phyloP scores from a whole-genome alignment of 257 asterid genomes.

The Nicotiana attenuata region DNA sequence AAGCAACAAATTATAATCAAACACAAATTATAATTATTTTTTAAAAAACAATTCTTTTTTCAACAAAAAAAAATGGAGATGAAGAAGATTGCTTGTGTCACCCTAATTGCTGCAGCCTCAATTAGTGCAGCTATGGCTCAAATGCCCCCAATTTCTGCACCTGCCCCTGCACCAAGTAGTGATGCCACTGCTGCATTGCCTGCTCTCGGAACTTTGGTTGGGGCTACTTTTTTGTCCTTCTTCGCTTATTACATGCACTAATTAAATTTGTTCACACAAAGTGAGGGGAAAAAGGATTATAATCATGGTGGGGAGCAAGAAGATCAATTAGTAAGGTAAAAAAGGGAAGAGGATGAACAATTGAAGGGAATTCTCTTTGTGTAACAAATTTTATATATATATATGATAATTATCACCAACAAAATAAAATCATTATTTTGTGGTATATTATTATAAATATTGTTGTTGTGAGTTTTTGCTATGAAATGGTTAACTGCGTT shows the following conservation, averaged over 20 bases:
- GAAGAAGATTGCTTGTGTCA: slow-evolving; percentile 36
- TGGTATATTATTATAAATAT: neutral
- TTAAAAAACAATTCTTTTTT: neutral
- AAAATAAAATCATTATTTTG: slow-evolving; percentile 9
- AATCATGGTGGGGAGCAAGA: too few relatives aligned
- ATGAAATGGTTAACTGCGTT: neutral
- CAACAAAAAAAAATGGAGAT: slow-evolving; percentile 21
- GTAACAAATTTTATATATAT: neutral
- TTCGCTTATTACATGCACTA: slow-evolving; percentile 18
- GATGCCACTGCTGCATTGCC: slow-evolving; percentile 13
- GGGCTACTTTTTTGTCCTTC: slow-evolving; percentile 27
- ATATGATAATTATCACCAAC: neutral
- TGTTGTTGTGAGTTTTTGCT: neutral
- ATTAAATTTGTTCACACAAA: neutral
- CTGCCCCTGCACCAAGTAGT: slow-evolving; percentile 18
- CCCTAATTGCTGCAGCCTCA: slow-evolving; percentile 32
- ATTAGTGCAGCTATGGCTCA: slow-evolving; percentile 29
- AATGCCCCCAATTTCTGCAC: neutral
- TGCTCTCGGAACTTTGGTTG: slow-evolving; percentile 13
- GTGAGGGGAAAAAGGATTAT: too few relatives aligned
- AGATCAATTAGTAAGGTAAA: too few relatives aligned
- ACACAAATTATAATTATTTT: neutral
- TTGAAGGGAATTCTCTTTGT: neutral
- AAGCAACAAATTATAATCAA: neutral
- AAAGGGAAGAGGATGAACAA: neutral